Evolutionary conservation across 2,329 filamentous ascomycete species (phyloP), one percentile per base, ranked within the genome.

Genomic region (Phialophora tarda): DNA sequence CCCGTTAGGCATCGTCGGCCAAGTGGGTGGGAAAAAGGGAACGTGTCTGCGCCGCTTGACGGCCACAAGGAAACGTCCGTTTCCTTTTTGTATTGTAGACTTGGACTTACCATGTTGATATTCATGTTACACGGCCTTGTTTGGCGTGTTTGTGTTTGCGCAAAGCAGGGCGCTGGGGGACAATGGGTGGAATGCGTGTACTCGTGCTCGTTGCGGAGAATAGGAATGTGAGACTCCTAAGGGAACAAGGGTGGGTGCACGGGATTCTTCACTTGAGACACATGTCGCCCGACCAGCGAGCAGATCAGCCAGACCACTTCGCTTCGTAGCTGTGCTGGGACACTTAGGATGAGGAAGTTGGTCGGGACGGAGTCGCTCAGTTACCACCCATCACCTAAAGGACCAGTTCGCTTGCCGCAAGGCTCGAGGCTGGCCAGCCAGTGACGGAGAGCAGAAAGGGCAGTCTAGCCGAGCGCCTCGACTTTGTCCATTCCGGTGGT

Each of bases 1-100:
- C 48, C 41, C 44, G 59, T 61, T 30, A 61, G 59, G 11, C 53
- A 55, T 55, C 23, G 26, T 34, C 38, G 2, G 44, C 44, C 11
- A n/a, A 48, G 6, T 53, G 6, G 3, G 21, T 17, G 48, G 23
- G 48, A 21, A n/a, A 26, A 14, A 2, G 47, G 12, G 21, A 28
- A 11, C 5, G 7, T 28, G 38, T 17, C 17, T 17, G 38, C 38
- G 38, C 2, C 17, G 14, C 38, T 41, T 41, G 6, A 44, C 38
- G 38, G 17, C 6, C 38, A n/a, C 38, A 3, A 17, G 11, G 38
- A n/a, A 17, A n/a, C 38, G 38, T 6, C 5, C 8, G 14, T 44
- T 44, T 44, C 17, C 14, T n/a, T 8, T 41, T 44, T n/a, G 38
- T 44, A 44, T 17, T 7, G 38, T 44, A n/a, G 38, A 21, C 38